A percentile compares a stretch with the other conserved stretches of the same genome.
phyloP scores from a whole-genome alignment of 768 basidiomycete species.

The Leucosporidium creatinivorum region DNA sequence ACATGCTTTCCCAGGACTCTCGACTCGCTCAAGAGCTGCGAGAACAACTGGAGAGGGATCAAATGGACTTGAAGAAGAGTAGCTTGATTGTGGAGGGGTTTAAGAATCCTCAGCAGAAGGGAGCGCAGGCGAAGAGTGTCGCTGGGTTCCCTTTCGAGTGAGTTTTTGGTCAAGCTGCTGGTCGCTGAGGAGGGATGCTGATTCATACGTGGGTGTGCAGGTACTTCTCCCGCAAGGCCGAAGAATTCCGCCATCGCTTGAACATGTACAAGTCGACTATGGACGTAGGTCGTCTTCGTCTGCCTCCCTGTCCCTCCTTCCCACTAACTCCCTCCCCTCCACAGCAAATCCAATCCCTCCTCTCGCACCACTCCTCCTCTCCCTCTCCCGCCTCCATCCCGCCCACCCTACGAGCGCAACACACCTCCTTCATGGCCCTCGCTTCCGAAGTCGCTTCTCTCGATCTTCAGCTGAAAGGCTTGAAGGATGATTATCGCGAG shows the following conservation, averaged over 20 bases:
- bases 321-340: neutral
- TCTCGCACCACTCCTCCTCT: neutral
- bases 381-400: conserved; percentile 23
- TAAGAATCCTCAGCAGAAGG: conserved; percentile 23
- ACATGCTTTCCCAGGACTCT: neutral
- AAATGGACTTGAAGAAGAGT: neutral
- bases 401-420: conserved; percentile 35
- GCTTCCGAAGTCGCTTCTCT: conserved; percentile 24
- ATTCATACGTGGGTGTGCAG: no score
- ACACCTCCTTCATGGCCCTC: conserved; percentile 31
- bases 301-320: neutral
- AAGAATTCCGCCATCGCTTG: conserved; percentile 27
- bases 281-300: conserved; percentile 13
- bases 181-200: neutral
- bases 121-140: neutral
- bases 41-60: neutral
- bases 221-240: conserved; percentile 32
- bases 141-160: conserved; percentile 12
- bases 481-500: conserved; percentile 32
- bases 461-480: conserved; percentile 21
- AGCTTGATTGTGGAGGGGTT: neutral
- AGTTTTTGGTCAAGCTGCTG: neutral
- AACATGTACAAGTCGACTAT: conserved; percentile 25
- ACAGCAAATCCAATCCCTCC: conserved; percentile 24
- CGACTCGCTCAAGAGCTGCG: neutral